Evolutionary conservation across 2,329 filamentous ascomycete genomes (phyloP), one percentile per base, ranked within the genome.

Genomic region (Venturia asperata): DNA sequence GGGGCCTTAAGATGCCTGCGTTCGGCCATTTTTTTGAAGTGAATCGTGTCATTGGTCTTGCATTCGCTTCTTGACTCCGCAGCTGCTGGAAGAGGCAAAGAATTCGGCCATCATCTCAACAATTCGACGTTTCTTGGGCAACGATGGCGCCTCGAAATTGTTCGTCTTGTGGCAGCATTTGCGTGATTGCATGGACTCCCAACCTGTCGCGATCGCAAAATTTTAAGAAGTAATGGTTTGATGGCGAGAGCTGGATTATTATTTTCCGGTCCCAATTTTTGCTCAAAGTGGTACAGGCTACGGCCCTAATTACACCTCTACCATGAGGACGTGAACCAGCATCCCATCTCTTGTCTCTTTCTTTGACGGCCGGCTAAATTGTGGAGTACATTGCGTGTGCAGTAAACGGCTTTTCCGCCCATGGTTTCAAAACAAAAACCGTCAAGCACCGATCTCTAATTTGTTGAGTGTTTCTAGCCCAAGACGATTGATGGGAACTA

Each of bases 351-450:
- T n/a, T 37, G 15, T 39, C 52, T 58, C 30, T 37, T 21, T n/a
- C 17, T 11, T 34, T 9, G 37, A 58, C 52, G n/a, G 19, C 6
- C 17, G 7, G 19, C 52, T 58, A 58, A n/a, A 37, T 1, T n/a
- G 30, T 9, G 52, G 52, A 37, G 52, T 58, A 5, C 52, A 58
- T 58, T 58, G 52, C 52, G 37, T 58, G 52, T 37, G 47, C 52
- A 58, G 52, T 58, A 37, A 37, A 58, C 17, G 37, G 30, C 21
- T 11, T 13, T 52, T 21, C 47, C 47, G 47, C 47, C 21, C 21
- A 21, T 52, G 11, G 30, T n/a, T 37, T 37, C 30, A 37, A 37
- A 58, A 58, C 49, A n/a, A 15, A 37, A n/a, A 7, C n/a, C 15
- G 4, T 17, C 52, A 7, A 15, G 30, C 52, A 58, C 30, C 52